Conservation (phyloP, 208 protist species). For the Wallacemonas sp. region DNA sequence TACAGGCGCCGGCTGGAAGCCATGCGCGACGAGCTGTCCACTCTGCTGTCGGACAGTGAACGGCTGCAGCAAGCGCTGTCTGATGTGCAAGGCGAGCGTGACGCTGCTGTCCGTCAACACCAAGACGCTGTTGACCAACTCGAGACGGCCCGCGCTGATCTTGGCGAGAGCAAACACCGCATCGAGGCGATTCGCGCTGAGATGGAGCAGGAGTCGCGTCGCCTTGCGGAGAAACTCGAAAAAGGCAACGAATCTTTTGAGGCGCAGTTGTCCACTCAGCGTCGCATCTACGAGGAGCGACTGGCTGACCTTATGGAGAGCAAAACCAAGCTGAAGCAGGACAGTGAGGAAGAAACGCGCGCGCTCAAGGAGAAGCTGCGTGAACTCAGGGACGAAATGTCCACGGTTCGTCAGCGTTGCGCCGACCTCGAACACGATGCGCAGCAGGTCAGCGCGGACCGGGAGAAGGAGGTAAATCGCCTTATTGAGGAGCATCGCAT, state of each 20-base stretch:
- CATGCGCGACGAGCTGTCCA: slow-evolving; percentile 58
- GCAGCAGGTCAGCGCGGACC: slow-evolving; percentile 34
- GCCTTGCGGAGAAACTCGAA: slow-evolving; percentile 48
- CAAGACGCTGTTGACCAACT: slow-evolving; percentile 21
- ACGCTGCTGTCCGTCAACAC: slow-evolving; percentile 7
- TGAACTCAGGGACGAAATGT: slow-evolving; percentile 43
- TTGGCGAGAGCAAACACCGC: slow-evolving; percentile 14
- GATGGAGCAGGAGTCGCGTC: slow-evolving; percentile 51
- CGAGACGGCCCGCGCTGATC: slow-evolving; percentile 6
- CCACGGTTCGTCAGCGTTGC: slow-evolving; percentile 40
- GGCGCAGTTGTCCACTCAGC: slow-evolving; percentile 40
- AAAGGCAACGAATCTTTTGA: slow-evolving; percentile 8
- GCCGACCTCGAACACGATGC: slow-evolving; percentile 49
- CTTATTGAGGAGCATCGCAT: slow-evolving; percentile 75
- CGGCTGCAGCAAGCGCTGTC: slow-evolving; percentile 17
- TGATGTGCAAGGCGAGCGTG: slow-evolving; percentile 8
- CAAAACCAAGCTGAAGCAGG: slow-evolving; percentile 44
- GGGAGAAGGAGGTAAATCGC: slow-evolving; percentile 58
- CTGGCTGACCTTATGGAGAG: slow-evolving; percentile 36
- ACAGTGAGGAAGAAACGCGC: slow-evolving; percentile 30
- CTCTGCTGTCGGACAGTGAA: slow-evolving; percentile 24
- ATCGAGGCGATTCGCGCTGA: slow-evolving; percentile 18
- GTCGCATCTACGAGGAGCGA: slow-evolving; percentile 42
- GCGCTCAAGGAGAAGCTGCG: slow-evolving; percentile 46
- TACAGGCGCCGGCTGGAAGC: slow-evolving; percentile 47